Conservation (phyloP, 2,329 filamentous ascomycete species). For the Sclerotinia glacialis region DNA sequence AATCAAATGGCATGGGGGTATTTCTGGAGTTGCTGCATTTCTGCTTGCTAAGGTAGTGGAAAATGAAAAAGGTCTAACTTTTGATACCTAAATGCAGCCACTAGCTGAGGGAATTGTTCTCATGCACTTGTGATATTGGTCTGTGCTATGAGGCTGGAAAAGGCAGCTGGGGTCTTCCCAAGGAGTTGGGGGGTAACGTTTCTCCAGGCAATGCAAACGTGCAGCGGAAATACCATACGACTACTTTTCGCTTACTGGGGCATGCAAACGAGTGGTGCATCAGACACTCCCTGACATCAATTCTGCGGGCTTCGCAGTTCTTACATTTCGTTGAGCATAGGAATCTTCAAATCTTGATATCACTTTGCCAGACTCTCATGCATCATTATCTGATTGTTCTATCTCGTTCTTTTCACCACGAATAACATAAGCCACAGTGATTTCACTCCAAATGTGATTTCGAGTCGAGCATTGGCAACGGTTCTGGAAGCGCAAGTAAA, state of each 20-base stretch:
- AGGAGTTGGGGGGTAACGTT: neutral
- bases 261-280: conserved; percentile 18
- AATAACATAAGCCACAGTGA: neutral
- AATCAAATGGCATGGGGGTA: conserved; percentile 31
- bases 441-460: neutral
- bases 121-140: conserved; percentile 22
- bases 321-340: conserved; percentile 10
- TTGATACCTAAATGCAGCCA: conserved; percentile 23
- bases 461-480: neutral
- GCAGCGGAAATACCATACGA: conserved; percentile 5
- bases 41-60: conserved; percentile 37
- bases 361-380: neutral
- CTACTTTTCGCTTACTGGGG: neutral
- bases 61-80: conserved; percentile 37
- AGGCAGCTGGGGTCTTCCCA: neutral
- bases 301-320: conserved; percentile 12
- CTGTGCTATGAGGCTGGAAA: conserved; percentile 16
- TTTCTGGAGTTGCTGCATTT: conserved; percentile 38
- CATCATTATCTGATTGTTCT: neutral
- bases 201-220: neutral
- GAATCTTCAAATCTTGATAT: conserved; percentile 15
- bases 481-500: neutral
- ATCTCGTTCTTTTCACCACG: neutral
- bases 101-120: conserved; percentile 11
- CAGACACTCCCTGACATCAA: conserved; percentile 5